A percentile compares a stretch with the other conserved stretches of the same genome.
Evolutionary conservation across 176 grass and related monocot genomes (phyloP).

Genomic region (Secale cereale): DNA sequence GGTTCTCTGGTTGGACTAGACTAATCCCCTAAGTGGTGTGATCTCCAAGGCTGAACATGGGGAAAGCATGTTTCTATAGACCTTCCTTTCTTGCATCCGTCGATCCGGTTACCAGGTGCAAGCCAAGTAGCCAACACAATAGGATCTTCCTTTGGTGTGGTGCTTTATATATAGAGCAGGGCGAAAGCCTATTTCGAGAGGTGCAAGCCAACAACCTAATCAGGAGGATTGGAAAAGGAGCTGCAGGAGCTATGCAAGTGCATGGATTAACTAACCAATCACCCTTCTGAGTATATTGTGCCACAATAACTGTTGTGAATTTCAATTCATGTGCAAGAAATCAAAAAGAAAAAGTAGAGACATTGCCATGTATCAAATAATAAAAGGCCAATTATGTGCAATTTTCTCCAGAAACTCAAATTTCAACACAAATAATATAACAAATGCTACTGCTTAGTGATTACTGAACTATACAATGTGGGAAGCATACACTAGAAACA

Average conservation of each 20-base stretch:
- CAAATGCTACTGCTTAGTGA: background rate
- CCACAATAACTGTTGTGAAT: background rate
- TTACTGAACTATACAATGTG: background rate
- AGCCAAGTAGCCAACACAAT: no score
- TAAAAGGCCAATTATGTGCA: background rate
- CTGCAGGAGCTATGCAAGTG: background rate
- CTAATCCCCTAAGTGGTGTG: no score
- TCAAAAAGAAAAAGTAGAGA: background rate
- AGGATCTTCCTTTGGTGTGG: no score
- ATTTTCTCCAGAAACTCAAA: background rate
- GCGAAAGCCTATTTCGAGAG: no score
- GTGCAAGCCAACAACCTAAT: background rate
- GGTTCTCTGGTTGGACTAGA: background rate
- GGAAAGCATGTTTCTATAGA: background rate
- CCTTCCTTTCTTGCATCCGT: background rate
- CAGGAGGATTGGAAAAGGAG: background rate
- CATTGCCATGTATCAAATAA: background rate
- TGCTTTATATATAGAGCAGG: no score
- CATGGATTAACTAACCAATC: conserved; percentile 3
- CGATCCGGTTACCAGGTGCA: background rate
- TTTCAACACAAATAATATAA: background rate
- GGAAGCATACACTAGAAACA: background rate
- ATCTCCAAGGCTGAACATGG: background rate
- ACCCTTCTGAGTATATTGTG: background rate
- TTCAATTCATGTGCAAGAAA: background rate